phyloP scores from a whole-genome alignment of 2,329 filamentous ascomycete genomes.

The Xylaria sp. region DNA sequence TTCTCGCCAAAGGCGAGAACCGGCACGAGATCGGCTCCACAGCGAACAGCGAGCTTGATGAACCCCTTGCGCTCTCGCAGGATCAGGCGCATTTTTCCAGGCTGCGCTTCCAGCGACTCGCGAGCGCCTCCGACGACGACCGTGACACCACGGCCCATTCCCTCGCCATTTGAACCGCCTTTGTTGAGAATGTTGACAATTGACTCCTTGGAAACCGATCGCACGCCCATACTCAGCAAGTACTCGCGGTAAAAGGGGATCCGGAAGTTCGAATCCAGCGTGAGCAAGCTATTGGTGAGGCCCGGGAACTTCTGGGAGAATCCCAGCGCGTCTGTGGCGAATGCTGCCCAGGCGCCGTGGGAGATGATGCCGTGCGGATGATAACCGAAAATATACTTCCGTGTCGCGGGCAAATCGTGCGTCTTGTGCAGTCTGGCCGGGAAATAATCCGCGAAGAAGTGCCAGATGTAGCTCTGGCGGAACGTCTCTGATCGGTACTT shows the following conservation, averaged over 20 bases:
- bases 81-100: conserved; percentile 69
- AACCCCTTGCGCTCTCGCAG: conserved; percentile 85
- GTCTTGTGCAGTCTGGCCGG: conserved; percentile 85
- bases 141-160: conserved; percentile 92
- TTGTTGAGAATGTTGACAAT: conserved; percentile 82
- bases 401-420: conserved; percentile 66
- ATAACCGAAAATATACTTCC: conserved; percentile 96
- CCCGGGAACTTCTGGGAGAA: conserved; percentile 86
- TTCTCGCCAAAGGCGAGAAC: conserved; percentile 94
- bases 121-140: conserved; percentile 91
- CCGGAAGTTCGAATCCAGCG: conserved; percentile 92
- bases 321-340: conserved; percentile 82
- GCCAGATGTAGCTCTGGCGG: conserved; percentile 73
- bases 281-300: conserved; percentile 89
- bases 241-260: conserved; percentile 94
- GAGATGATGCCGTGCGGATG: conserved; percentile 97
- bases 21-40: conserved; percentile 89
- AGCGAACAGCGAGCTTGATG: conserved; percentile 84
- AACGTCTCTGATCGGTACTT: conserved; percentile 69
- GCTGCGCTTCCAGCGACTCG: conserved; percentile 84
- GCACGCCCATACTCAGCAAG: conserved; percentile 79
- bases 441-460: conserved; percentile 86
- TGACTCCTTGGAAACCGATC: conserved; percentile 83
- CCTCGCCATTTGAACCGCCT: conserved; percentile 70
- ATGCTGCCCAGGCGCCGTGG: conserved; percentile 89